phyloP scores from a whole-genome alignment of 139 green algal genomes.

The Mesotaenium endlicherianum region DNA sequence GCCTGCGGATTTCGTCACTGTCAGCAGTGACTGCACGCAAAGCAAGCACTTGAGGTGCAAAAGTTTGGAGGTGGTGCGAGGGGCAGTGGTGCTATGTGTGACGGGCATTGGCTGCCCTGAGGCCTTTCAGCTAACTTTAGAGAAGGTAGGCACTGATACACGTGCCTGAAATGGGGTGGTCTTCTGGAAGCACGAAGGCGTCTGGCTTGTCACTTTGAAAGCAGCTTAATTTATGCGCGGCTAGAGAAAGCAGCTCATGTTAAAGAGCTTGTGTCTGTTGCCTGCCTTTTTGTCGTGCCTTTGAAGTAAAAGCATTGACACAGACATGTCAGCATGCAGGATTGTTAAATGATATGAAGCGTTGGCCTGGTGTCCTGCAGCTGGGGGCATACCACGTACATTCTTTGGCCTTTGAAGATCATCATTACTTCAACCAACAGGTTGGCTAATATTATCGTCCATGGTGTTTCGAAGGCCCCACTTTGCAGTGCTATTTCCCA shows the following conservation, averaged over 20 bases:
- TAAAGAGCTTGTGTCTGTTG: too few species aligned
- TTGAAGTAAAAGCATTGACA: too few species aligned
- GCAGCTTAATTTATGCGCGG: too few species aligned
- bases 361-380: background rate
- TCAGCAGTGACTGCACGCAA: background rate
- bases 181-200: too few species aligned
- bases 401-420: background rate
- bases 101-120: conserved; percentile 19
- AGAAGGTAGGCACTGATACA: background rate
- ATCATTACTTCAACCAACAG: conserved; percentile 2
- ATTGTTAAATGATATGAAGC: background rate
- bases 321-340: too few species aligned
- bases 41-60: background rate
- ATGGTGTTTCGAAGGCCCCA: too few species aligned
- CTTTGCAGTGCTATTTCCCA: too few species aligned
- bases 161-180: too few species aligned
- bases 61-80: conserved; percentile 3
- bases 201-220: too few species aligned
- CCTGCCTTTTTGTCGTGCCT: too few species aligned
- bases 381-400: background rate
- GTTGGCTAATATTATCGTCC: too few species aligned
- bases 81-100: conserved; percentile 9
- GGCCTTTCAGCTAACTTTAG: conserved; percentile 12
- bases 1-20: background rate
- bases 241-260: too few species aligned